Evolutionary conservation across 2,329 filamentous ascomycete species (phyloP), one percentile per base, ranked within the genome.

Genomic region (Arachnopeziza araneosa): DNA sequence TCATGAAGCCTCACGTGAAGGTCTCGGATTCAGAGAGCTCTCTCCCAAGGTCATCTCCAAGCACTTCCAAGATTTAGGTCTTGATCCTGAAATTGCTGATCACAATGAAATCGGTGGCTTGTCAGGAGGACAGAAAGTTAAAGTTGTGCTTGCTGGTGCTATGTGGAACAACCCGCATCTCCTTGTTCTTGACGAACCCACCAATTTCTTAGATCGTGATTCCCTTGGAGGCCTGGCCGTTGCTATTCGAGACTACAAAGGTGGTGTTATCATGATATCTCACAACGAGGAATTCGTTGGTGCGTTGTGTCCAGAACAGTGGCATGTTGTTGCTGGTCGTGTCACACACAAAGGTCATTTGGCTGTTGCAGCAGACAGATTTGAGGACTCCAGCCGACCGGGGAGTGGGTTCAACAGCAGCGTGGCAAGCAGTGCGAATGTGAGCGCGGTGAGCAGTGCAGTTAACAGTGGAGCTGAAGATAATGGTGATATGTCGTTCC

Each of bases 151-250:
- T 68, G 95, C 91, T 2, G 91, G 91, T 71, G 91, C 92, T 69
- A 96, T 96, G 91, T 96, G 93, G 93, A 97, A 98, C 80, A 98
- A 98, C 80, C 95, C 95, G 0, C 95, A 99, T 79, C 79, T 99
- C 71, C 85, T 99, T 63, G 95, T 99, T 54, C 88, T 99, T 24
- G 95, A 99, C 83, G 93, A 99, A 78, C 95, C 95, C 60, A 98
- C 95, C 74, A 99, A 99, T 80, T 99, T 97, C 84, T 86, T 99
- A 80, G 95, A 99, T 73, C 92, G 95, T 69, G 95, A 99, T 78
- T 96, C 93, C 19, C 87, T 99, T 21, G 96, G 95, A 72, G 95
- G 93, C 75, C 84, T 99, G 58, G 93, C 95, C n/a, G 92, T 96
- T 50, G 95, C 95, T 67, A 98, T 99, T 71, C 91, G 93, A 68